A percentile compares a stretch with the other conserved stretches of the same genome.
phyloP scores from a whole-genome alignment of 202 grass and related monocot species.

The Hordeum pubiflorum region DNA sequence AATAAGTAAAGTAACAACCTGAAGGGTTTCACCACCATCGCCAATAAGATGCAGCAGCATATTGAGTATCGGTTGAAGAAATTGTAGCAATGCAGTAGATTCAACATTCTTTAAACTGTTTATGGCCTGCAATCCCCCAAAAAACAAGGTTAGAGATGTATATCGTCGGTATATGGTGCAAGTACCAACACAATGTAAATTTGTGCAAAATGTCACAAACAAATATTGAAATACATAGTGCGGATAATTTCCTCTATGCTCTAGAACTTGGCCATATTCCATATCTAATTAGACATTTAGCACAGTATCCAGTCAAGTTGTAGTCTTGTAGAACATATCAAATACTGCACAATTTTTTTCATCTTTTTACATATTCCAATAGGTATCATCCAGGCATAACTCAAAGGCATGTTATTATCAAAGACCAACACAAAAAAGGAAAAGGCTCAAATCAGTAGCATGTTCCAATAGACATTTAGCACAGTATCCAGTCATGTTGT shows the following conservation, averaged over 20 bases:
- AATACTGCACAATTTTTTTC: background rate
- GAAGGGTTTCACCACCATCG: conserved; percentile 98
- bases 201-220: conserved; percentile 10
- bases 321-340: background rate
- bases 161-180: background rate
- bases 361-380: background rate
- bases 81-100: conserved; percentile 78
- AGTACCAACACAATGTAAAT: background rate
- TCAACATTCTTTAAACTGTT: conserved; percentile 99
- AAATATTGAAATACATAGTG: background rate
- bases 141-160: conserved; percentile 10
- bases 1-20: conserved; percentile 51
- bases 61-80: conserved; percentile 95
- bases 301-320: background rate
- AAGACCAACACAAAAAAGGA: background rate
- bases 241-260: background rate
- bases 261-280: background rate
- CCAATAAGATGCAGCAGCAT: conserved; percentile 99
- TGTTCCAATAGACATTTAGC: too few species aligned
- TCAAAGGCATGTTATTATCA: background rate
- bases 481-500: too few species aligned
- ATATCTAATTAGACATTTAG: background rate
- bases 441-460: background rate
- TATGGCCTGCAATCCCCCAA: conserved; percentile 60
- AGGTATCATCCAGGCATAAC: background rate